Percentiles rank a stretch among this genome's conserved stretches.
Conservation (phyloP, 2,329 filamentous ascomycete species). For the Fusarium pininemorale region DNA sequence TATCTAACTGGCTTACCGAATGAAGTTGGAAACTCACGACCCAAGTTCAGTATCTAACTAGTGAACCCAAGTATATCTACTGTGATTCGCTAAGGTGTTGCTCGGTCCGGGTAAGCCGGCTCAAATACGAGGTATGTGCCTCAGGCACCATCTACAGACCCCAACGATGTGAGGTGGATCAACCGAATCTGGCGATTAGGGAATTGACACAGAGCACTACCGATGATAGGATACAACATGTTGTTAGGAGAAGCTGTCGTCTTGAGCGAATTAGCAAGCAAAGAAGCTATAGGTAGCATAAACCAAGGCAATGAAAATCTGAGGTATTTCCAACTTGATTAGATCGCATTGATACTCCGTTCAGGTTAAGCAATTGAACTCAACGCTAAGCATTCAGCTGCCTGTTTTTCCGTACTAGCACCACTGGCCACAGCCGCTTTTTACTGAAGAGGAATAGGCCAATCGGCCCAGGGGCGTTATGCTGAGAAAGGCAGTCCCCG, state of each 20-base stretch:
- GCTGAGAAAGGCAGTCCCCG: not conserved
- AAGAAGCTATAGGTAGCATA: not conserved
- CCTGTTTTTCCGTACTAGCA: not conserved
- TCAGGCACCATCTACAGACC: not conserved
- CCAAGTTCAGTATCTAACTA: not conserved
- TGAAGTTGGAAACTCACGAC: not conserved
- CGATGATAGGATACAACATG: accelerated
- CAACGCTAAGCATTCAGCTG: not conserved
- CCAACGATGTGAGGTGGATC: not conserved
- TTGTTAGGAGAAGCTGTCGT: accelerated
- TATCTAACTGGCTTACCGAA: not conserved
- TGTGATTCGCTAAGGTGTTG: no score
- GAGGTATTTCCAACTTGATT: not conserved
- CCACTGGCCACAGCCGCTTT: not conserved
- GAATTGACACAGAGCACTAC: no score
- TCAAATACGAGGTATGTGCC: no score
- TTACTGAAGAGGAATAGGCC: not conserved
- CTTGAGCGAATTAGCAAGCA: accelerated
- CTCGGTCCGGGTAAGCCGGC: no score
- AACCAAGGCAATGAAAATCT: not conserved
- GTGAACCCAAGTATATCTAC: not conserved
- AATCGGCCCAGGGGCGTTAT: not conserved
- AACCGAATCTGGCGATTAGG: not conserved
- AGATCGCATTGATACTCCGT: no score
- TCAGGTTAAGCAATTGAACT: not conserved